Conservation (phyloP, 345 rosid genomes). For the Citrus sinensis region DNA sequence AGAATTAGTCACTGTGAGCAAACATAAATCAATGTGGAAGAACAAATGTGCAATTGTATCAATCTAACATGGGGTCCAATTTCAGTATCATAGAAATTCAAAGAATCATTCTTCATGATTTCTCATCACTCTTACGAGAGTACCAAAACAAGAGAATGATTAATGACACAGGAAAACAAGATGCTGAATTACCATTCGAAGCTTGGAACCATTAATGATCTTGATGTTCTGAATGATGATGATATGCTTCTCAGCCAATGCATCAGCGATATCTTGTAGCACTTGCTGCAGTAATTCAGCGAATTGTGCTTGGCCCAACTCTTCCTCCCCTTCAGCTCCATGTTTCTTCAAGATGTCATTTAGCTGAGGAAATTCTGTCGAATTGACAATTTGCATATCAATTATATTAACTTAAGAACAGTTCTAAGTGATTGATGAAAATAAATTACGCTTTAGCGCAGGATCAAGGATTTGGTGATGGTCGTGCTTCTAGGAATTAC, state of each 20-base stretch:
- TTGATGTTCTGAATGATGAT: constrained; percentile 47
- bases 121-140: neutral
- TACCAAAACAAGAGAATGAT: neutral
- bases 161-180: neutral
- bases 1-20: neutral
- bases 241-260: constrained; percentile 48
- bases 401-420: neutral
- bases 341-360: constrained; percentile 73
- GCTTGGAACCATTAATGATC: constrained; percentile 57
- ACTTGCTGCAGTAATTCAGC: constrained; percentile 72
- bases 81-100: too few species aligned
- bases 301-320: constrained; percentile 87
- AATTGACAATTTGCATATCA: constrained; percentile 15
- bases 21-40: neutral
- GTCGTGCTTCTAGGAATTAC: neutral
- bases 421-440: neutral
- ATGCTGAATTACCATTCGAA: constrained; percentile 49
- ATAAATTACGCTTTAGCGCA: constrained; percentile 35
- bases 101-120: neutral
- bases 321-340: constrained; percentile 66
- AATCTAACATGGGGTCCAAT: neutral
- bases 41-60: neutral
- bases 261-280: constrained; percentile 70
- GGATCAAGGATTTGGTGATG: neutral
- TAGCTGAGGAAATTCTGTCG: constrained; percentile 59